These are phyloP conservation scores for Apiotrichum akiyoshidainum DNA, from an alignment of 1,284 basidiomycete genomes.

Conservation along the genomic window DNA sequence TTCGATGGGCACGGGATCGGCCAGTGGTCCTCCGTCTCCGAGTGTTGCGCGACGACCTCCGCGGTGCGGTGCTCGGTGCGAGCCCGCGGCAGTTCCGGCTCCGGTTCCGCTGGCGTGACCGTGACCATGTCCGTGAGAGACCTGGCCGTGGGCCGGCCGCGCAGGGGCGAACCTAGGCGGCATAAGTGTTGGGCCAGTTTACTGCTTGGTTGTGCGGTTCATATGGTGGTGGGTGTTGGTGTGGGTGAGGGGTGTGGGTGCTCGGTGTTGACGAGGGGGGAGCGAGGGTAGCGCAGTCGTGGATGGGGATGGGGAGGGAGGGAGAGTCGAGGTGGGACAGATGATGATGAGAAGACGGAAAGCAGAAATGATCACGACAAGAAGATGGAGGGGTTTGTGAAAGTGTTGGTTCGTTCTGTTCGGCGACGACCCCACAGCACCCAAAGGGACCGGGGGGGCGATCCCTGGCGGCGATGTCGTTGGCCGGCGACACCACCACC, in stretches of 20 bases:
- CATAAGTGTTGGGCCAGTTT: constrained; percentile 1
- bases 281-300: too few species aligned
- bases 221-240: neutral
- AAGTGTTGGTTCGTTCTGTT: too few species aligned
- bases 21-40: constrained; percentile 15
- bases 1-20: constrained; percentile 38
- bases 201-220: neutral
- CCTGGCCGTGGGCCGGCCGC: constrained; percentile 9
- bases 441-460: too few species aligned
- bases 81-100: neutral
- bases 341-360: too few species aligned
- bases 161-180: constrained; percentile 11
- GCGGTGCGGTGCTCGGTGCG: constrained; percentile 1
- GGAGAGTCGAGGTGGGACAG: neutral
- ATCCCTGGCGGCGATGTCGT: too few species aligned
- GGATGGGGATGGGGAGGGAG: too few species aligned
- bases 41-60: constrained; percentile 12
- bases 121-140: constrained; percentile 7
- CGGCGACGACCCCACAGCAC: too few species aligned
- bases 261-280: too few species aligned
- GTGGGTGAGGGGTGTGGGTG: neutral
- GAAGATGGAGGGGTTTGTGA: too few species aligned
- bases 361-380: too few species aligned
- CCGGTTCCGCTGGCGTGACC: constrained; percentile 3
- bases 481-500: too few species aligned